Evolutionary conservation across 2,329 filamentous ascomycete genomes (phyloP).

Genomic region (Neonectria faginata): DNA sequence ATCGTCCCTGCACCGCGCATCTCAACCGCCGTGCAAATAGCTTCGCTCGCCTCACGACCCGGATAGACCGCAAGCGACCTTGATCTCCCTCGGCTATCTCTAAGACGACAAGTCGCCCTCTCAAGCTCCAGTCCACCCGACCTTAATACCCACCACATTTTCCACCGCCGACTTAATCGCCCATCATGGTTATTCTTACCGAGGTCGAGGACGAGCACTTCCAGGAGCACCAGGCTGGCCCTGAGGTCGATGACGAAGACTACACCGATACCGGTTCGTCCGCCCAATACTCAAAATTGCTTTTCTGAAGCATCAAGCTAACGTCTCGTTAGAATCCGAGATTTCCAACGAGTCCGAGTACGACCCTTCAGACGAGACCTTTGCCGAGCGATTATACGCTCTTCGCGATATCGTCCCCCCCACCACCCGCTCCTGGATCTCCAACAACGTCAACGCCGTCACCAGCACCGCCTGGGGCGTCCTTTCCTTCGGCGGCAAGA

Average conservation of each 20-base stretch:
- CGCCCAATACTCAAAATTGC: conserved; percentile 11
- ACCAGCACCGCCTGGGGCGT: conserved; percentile 61
- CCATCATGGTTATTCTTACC: conserved; percentile 92
- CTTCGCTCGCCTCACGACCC: not conserved
- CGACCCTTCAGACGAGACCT: conserved; percentile 67
- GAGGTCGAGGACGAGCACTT: conserved; percentile 98
- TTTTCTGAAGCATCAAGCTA: conserved; percentile 19
- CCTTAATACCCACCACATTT: not conserved
- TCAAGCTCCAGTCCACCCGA: conserved; percentile 7
- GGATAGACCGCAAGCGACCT: not conserved
- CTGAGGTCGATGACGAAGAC: conserved; percentile 89
- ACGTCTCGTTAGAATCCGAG: conserved; percentile 72
- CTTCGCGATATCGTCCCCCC: conserved; percentile 82
- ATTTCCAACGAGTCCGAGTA: conserved; percentile 85
- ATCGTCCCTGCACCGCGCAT: not conserved
- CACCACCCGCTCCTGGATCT: conserved; percentile 75
- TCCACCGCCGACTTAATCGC: conserved; percentile 32
- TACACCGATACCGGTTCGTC: conserved; percentile 90
- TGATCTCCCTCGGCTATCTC: conserved; percentile 5
- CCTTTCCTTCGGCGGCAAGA: conserved; percentile 81
- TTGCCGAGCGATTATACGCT: conserved; percentile 77
- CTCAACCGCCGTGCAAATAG: not conserved
- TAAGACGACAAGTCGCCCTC: conserved; percentile 22
- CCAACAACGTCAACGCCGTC: conserved; percentile 70
- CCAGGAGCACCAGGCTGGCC: conserved; percentile 74